A percentile compares a stretch with the other conserved stretches of the same genome.
Evolutionary conservation across 2,329 filamentous ascomycete species (phyloP).

Genomic region (Colletotrichum tofieldiae): DNA sequence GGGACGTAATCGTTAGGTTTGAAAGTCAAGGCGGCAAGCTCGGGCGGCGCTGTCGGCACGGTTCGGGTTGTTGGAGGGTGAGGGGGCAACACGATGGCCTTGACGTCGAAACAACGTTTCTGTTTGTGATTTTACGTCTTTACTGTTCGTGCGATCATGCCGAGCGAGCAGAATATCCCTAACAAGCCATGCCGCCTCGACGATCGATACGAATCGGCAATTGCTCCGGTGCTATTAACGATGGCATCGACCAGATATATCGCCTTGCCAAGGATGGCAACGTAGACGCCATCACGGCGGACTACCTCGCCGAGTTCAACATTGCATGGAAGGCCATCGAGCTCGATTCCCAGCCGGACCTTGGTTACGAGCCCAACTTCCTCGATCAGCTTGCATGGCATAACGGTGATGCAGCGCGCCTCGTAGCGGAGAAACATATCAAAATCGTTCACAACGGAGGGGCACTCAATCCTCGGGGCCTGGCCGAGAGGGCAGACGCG

Average conservation of each 20-base stretch:
- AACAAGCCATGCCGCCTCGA: background rate
- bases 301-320: conserved; percentile 63
- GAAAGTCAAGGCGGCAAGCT: conserved; percentile 10
- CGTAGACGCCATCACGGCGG: conserved; percentile 57
- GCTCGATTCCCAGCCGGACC: conserved; percentile 53
- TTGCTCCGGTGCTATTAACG: conserved; percentile 50
- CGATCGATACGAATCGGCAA: conserved; percentile 55
- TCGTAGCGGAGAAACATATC: conserved; percentile 61
- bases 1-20: background rate
- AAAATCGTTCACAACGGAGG: conserved; percentile 72
- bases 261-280: conserved; percentile 47
- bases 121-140: background rate
- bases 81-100: conserved; percentile 9
- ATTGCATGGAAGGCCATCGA: conserved; percentile 61
- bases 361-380: conserved; percentile 57
- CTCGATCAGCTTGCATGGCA: conserved; percentile 59
- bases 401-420: conserved; percentile 55
- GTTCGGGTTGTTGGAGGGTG: background rate
- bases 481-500: conserved; percentile 57
- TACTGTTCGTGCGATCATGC: background rate
- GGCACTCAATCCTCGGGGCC: conserved; percentile 66
- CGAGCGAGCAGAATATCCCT: background rate
- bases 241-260: conserved; percentile 48
- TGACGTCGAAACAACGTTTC: background rate
- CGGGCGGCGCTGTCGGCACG: conserved; percentile 4